Percentiles rank a stretch among this genome's conserved stretches.
Conservation (phyloP, 2,329 filamentous ascomycete genomes). For the Aspergillus novoparasiticus region DNA sequence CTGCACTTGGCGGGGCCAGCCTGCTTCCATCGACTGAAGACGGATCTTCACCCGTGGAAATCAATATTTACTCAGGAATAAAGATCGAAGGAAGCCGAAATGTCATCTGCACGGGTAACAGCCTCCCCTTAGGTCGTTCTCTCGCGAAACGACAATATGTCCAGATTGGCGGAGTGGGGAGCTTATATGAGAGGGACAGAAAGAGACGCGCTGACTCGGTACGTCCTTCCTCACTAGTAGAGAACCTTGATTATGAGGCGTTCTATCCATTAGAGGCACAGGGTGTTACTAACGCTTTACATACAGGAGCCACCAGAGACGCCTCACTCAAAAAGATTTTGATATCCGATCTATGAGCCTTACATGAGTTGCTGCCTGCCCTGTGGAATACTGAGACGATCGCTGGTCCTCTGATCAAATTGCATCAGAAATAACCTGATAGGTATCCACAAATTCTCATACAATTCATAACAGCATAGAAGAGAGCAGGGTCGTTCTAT, state of each 20-base stretch:
- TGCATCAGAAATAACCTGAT: background rate
- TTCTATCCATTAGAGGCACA: background rate
- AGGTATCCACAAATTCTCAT: background rate
- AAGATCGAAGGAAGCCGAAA: conserved; percentile 33
- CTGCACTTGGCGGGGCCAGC: conserved; percentile 23
- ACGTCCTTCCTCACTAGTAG: conserved; percentile 12
- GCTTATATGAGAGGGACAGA: background rate
- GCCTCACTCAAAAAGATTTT: background rate
- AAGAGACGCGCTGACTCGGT: conserved; percentile 30
- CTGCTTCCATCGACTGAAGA: conserved; percentile 12
- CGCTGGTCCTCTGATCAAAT: background rate
- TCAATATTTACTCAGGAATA: conserved; percentile 34
- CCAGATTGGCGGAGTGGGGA: background rate
- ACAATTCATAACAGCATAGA: background rate
- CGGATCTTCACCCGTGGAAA: conserved; percentile 21
- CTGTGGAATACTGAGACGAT: background rate
- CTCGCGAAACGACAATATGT: background rate
- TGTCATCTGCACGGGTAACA: conserved; percentile 26
- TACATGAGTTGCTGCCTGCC: background rate
- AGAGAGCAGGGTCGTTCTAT: background rate
- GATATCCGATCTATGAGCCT: background rate
- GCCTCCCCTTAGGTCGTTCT: background rate
- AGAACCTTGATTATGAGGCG: background rate
- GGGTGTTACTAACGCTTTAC: background rate
- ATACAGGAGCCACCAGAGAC: background rate